Base-by-base conservation (phyloP, 371 early-diverging fungal genomes). In the Mucor saturninus region DNA sequence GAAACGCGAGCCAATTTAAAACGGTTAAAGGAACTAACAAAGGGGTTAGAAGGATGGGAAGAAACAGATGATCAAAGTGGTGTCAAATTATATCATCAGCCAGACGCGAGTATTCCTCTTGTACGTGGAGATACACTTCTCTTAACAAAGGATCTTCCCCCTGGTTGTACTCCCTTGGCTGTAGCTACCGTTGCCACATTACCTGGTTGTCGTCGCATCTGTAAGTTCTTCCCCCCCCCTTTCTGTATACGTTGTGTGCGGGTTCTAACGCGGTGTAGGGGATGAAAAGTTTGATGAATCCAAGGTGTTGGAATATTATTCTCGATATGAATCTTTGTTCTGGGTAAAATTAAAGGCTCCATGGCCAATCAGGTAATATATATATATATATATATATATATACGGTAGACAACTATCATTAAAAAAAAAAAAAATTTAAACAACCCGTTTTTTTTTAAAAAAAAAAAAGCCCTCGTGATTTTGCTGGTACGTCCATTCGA, bases 341-440 rank as follows among this genome's bases (percentile, higher is more conserved):
- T 77, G 77, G 77, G 69, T 69, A 26, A 75, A 73, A 59, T 62
- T 67, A 31, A 80, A 77, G 62, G 65, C 72, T 30, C 77, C 75
- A 3, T 80, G 80, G 80, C 80, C 80, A 39, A 61, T 80, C 21
- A 68, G 69, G 77, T 76, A 73, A 65, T 43, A 43, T 7, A 1
- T 45, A 32, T 14, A 31, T 56, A 8, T 15, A 29, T 38, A 43
- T 15, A 29, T 38, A 43, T 21, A 21, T 21, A 21, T 21, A 21
- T 21, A 21, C 21, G 21, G 21, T 0, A 21, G 1, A 21, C 21
- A 1, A 21, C 21, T 1, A 21, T 21, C 21, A 21, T 21, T 21
- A 21, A 21, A 21, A 21, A 21, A 21, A 21, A 21, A 21, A 37
- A 48, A 42, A 54, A 43, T 14, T 37, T 45, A 37, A 21, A 21